Base-by-base conservation (phyloP, 1,284 basidiomycete genomes). In the Malassezia arunalokei region DNA sequence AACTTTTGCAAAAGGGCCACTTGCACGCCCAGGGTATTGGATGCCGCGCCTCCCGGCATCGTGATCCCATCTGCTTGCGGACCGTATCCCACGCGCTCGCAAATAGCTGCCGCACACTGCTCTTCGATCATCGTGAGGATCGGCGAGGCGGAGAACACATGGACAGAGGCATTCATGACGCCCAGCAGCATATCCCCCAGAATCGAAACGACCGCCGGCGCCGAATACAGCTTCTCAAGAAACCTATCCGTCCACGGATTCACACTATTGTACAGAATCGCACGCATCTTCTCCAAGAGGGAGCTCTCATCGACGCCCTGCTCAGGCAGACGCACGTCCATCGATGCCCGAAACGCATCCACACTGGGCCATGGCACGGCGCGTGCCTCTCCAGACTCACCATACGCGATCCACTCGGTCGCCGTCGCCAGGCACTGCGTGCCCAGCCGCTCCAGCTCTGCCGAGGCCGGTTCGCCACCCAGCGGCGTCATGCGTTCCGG, bases 101-200 rank as follows among this genome's bases (percentile, higher is more conserved):
- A 64, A 8, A 71, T 42, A 12, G 56, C 62, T 31, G 56, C 47
- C 8, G 65, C 66, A 30, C 65, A 68, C 8, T 47, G 31, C 46
- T 69, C 66, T 51, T 72, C 69, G 12, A 63, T 60, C 28, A 75
- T 48, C 5, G 71, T 74, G 38, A 76, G 68, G 39, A 73, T 65
- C 5, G 75, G 75, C 5, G 73, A 73, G 8, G 75, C 75, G 32
- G 71, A 73, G 57, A 73, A 75, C 47, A 76, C 75, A 54, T 76
- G 75, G 4, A 71, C 69, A 52, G 75, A 75, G 17, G 75, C 75
- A 40, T 76, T 76, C 31, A 76, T 55, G 1, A 73, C 66, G 8
- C 71, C 64, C 6, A 76, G 66, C 12, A 75, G 56, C 35, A 75
- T 50, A 49, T 76, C 75, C 2, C 68, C 63, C n/a, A 67, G 66